A percentile compares a stretch with the other conserved stretches of the same genome.
Conservation (phyloP, 768 basidiomycete species). For the Lactarius deliciosus region DNA sequence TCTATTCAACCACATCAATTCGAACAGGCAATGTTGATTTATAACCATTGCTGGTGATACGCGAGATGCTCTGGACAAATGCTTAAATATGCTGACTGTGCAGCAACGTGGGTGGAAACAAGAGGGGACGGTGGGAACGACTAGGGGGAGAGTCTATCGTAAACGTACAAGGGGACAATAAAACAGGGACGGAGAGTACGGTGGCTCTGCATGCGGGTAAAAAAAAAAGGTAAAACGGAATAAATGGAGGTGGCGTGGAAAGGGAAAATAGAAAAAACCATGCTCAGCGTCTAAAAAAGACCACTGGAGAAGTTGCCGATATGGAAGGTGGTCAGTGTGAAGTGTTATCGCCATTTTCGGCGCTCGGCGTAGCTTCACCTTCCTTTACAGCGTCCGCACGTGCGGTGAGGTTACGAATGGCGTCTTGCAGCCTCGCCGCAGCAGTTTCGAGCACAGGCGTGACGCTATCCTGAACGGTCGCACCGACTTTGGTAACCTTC, state of each 20-base stretch:
- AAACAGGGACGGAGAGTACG: not conserved
- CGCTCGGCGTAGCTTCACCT: conserved; percentile 5
- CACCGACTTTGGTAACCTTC: conserved; percentile 55
- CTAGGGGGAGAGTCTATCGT: conserved; percentile 18
- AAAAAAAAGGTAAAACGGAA: not conserved
- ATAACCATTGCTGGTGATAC: not conserved
- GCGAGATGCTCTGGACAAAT: not conserved
- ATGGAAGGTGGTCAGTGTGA: conserved; percentile 21
- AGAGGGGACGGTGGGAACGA: not conserved
- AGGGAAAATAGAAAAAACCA: not conserved
- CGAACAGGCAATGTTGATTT: not conserved
- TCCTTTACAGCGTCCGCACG: conserved; percentile 31
- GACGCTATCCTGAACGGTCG: conserved; percentile 61
- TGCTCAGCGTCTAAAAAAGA: conserved; percentile 9
- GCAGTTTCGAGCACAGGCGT: conserved; percentile 56
- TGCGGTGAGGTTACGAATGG: conserved; percentile 32
- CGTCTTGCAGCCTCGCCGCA: conserved; percentile 35
- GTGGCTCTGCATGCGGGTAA: conserved; percentile 7
- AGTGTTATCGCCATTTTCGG: conserved; percentile 26
- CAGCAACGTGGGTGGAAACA: not conserved
- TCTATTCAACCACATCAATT: not conserved
- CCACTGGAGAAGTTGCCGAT: not conserved
- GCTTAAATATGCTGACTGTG: conserved; percentile 9
- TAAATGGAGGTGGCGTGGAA: conserved; percentile 17
- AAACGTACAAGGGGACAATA: conserved; percentile 16